Base-by-base conservation (phyloP, 352 stramenopile species). In the Vaucheria bursata region DNA sequence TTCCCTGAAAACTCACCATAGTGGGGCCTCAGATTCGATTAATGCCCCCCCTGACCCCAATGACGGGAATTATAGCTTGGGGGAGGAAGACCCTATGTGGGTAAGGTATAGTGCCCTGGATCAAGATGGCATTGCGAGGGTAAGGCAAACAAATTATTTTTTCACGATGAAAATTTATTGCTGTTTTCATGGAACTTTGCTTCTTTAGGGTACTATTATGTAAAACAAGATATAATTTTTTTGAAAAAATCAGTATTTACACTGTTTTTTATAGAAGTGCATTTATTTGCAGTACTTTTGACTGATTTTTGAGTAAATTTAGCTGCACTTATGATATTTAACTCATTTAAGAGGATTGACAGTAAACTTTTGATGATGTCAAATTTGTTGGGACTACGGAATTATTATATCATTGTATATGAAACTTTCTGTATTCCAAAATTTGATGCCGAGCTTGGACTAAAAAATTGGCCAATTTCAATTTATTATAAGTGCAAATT, bases 21-120 rank as follows among this genome's bases (percentile, higher is more conserved):
- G 98, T 87, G 92, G 94, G 25, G 94, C 92, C 35, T 94, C 91
- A 74, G 96, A 99, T 82, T 88, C 90, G 37, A 98, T 97, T 37
- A 91, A 92, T 18, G 92, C 90, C 1, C 91, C 92, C 0, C 92
- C 93, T 0, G 92, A 97, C 85, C 89, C 93, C 38, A 89, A 91
- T 64, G 37, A 7, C 8, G 53, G 8, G 6, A 32, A 31, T 2
- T 72, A 36, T 40, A 1, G 2, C 1, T 31, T 45, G 65, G 65
- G 65, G 18, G 65, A 72, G 65, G 40, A 79, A 73, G 76, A 85
- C 64, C 77, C 69, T 77, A 82, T 87, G 45, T 97, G 94, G 80
- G 86, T 89, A 66, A 95, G 92, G 71, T 98, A 93, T 81, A 88
- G 88, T 29, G 93, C 93, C 7, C 86, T 99, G 39, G 96, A 98